A percentile compares a stretch with the other conserved stretches of the same genome.
Evolutionary conservation across 2,329 filamentous ascomycete genomes (phyloP).

Genomic region (Fusarium sp.): DNA sequence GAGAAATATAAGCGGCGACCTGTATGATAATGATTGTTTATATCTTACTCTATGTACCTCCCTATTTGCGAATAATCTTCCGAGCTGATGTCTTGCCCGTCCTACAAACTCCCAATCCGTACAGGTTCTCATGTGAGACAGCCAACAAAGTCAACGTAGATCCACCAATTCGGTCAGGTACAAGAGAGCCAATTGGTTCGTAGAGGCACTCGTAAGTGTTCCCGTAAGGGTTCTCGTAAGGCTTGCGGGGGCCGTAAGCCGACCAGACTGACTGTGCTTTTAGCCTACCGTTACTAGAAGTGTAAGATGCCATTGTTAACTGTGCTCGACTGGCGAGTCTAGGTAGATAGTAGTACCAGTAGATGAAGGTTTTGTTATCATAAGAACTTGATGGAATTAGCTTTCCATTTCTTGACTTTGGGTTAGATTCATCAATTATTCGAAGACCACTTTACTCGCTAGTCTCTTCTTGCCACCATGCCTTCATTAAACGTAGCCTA

Average conservation of each 20-base stretch:
- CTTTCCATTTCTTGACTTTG: neutral
- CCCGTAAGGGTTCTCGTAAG: constrained; percentile 5
- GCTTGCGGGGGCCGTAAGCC: constrained; percentile 5
- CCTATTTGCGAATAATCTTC: neutral
- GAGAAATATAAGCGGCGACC: neutral
- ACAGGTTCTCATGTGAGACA: constrained; percentile 40
- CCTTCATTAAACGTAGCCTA: constrained; percentile 63
- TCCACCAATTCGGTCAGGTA: constrained; percentile 14
- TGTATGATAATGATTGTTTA: neutral
- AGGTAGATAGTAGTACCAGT: neutral
- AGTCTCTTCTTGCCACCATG: constrained; percentile 70
- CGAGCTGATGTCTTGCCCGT: constrained; percentile 25
- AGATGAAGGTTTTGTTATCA: neutral
- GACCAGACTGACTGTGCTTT: constrained; percentile 25
- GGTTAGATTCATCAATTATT: neutral
- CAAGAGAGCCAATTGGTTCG: constrained; percentile 26
- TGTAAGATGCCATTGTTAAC: neutral
- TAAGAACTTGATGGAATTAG: neutral
- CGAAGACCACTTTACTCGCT: constrained; percentile 7
- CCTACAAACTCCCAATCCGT: constrained; percentile 13
- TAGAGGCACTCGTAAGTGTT: neutral
- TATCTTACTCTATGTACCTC: constrained; percentile 13
- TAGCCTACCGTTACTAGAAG: neutral
- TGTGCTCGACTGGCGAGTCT: neutral
- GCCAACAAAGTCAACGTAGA: constrained; percentile 5